Conservation (phyloP, 192 early-diverging fungal genomes). For the Phycomyces blakesleeanus region DNA sequence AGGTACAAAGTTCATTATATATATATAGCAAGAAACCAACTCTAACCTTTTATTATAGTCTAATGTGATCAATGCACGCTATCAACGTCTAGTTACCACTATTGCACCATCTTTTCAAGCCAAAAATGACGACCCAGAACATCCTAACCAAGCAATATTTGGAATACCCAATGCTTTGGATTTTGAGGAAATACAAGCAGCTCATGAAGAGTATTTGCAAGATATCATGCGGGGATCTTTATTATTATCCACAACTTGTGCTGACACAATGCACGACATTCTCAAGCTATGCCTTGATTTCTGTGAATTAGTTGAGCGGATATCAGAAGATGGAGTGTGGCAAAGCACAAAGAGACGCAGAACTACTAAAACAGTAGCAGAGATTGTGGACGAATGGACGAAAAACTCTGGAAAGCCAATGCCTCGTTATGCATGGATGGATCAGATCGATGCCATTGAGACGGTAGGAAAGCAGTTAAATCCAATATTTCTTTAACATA, state of each 20-base stretch:
- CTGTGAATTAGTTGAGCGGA: constrained; percentile 20
- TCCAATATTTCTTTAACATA: constrained; percentile 1
- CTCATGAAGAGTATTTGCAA: constrained; percentile 33
- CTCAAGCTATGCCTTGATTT: constrained; percentile 26
- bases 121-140: not conserved
- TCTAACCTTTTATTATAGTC: not conserved
- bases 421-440: constrained; percentile 10
- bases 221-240: constrained; percentile 35
- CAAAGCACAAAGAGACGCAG: constrained; percentile 2
- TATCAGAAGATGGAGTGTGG: constrained; percentile 22
- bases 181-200: constrained; percentile 39
- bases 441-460: constrained; percentile 19
- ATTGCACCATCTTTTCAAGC: constrained; percentile 2
- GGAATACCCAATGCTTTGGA: constrained; percentile 8
- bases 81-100: constrained; percentile 9
- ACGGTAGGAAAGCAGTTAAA: constrained; percentile 18
- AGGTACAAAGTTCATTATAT: constrained; percentile 43
- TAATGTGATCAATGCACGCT: constrained; percentile 19
- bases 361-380: constrained; percentile 15
- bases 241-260: constrained; percentile 23
- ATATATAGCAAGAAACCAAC: not conserved
- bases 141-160: not conserved
- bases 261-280: constrained; percentile 17
- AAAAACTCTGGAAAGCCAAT: constrained; percentile 5
- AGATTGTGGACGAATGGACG: constrained; percentile 28